Conservation (phyloP, 495 filamentous ascomycete genomes). For the Amphirosellinia nigrospora region DNA sequence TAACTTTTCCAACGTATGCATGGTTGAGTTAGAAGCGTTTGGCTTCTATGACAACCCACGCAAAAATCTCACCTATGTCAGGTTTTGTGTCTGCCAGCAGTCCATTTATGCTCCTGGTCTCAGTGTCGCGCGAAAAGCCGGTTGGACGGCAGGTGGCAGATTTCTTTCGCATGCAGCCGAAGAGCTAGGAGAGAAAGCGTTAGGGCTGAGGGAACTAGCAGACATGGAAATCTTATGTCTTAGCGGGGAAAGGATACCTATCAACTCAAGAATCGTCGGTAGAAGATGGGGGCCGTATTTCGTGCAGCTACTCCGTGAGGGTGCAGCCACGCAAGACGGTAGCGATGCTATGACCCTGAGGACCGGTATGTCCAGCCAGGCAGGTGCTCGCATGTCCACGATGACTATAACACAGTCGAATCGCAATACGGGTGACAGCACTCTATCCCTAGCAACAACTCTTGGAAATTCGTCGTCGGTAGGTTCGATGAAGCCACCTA, state of each 20-base stretch:
- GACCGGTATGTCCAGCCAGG: constrained; percentile 49
- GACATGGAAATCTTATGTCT: constrained; percentile 97
- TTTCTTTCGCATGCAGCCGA: constrained; percentile 71
- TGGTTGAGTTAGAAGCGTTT: constrained; percentile 96
- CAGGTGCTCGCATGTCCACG: constrained; percentile 71
- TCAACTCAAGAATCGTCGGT: constrained; percentile 87
- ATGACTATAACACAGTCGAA: constrained; percentile 83
- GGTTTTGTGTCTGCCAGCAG: constrained; percentile 82
- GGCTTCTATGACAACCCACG: constrained; percentile 95
- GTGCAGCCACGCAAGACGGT: constrained; percentile 63
- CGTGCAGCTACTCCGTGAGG: constrained; percentile 84
- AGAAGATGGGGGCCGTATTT: constrained; percentile 95
- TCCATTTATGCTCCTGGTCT: constrained; percentile 58
- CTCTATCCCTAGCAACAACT: constrained; percentile 64
- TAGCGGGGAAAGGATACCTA: constrained; percentile 86
- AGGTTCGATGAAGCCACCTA: constrained; percentile 49
- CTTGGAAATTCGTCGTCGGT: constrained; percentile 56
- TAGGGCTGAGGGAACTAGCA: constrained; percentile 81
- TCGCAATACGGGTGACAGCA: constrained; percentile 57
- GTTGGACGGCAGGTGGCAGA: constrained; percentile 72
- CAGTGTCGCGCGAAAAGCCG: constrained; percentile 65
- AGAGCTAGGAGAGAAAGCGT: constrained; percentile 81
- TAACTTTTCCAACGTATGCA: constrained; percentile 94
- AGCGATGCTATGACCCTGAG: constrained; percentile 54
- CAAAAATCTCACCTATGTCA: constrained; percentile 73